Base-by-base conservation (phyloP, 179 eudicot genomes). In the Gypsophila paniculata region DNA sequence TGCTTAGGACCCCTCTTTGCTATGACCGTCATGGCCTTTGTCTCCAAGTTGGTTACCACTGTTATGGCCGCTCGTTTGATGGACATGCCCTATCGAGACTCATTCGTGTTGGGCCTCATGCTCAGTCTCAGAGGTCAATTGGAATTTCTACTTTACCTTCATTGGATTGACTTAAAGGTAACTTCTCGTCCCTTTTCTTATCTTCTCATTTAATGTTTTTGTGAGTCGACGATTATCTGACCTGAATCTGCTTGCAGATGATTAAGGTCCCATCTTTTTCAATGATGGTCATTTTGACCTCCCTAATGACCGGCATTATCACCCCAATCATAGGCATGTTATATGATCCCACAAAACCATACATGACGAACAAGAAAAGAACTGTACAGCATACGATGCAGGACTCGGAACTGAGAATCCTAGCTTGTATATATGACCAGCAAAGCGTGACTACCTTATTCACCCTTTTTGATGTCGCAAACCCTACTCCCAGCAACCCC, bases 51-150 rank as follows among this genome's bases (percentile, higher is more conserved):
- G 48, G 62, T 81, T 60, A 38, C 84, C 1, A 77, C 83, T 18
- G 60, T 84, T 4, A 38, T 81, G 59, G 82, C 81, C n/a, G 72
- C 89, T 14, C 78, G 77, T 5, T 80, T 80, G 23, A 76, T 77
- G 52, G 70, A 81, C 26, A 82, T 90, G 89, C 73, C 91, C 0
- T 26, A 80, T 2, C 81, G 85, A 67, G 97, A 91, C 61, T 71
- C 87, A 6, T 38, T 90, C 53, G 74, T 89, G 1, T 81, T 90
- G 61, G 78, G 89, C 74, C 81, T 90, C 12, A 82, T 90, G 72
- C 72, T 88, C 69, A 85, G 97, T 79, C 80, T 90, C 14, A 80
- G 93, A 80, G 97, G 97, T 62, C 88, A 90, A 77, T 77, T 88
- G 21, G 97, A 91, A 70, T 73, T 90, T 58, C 54, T 90, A 44